A percentile compares a stretch with the other conserved stretches of the same genome.
Conservation (phyloP, 2,329 filamentous ascomycete species). For the Claviceps spartinae region DNA sequence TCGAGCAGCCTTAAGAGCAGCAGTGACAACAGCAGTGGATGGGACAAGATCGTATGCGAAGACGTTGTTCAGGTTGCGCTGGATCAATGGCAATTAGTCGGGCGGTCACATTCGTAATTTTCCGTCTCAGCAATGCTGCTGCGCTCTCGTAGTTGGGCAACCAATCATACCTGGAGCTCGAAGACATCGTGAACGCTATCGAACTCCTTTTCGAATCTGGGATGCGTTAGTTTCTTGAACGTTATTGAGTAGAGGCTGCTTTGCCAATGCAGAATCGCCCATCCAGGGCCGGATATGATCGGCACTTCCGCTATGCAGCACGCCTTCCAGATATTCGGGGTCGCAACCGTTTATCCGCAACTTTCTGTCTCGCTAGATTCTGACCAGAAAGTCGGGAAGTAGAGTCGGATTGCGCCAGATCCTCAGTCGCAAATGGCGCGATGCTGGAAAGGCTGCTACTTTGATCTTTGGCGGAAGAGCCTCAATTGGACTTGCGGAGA, state of each 20-base stretch:
- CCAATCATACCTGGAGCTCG: slow-evolving; percentile 78
- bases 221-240: slow-evolving; percentile 17
- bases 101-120: background rate
- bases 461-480: background rate
- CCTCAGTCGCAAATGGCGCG: too few relatives aligned
- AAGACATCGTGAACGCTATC: slow-evolving; percentile 96
- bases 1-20: slow-evolving; percentile 84
- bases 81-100: slow-evolving; percentile 8
- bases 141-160: background rate
- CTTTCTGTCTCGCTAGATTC: background rate
- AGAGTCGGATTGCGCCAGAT: too few relatives aligned
- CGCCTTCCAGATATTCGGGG: background rate
- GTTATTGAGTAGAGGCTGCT: background rate
- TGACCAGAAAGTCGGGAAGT: background rate
- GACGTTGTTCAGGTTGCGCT: slow-evolving; percentile 96
- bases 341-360: background rate
- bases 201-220: slow-evolving; percentile 98
- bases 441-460: background rate
- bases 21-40: slow-evolving; percentile 76
- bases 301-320: background rate
- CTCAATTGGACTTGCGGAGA: background rate
- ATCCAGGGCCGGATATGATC: background rate
- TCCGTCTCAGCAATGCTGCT: slow-evolving; percentile 2
- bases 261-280: background rate
- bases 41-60: slow-evolving; percentile 99